Base-by-base conservation (phyloP, 768 basidiomycete genomes). In the Tephrocybe rancida region DNA sequence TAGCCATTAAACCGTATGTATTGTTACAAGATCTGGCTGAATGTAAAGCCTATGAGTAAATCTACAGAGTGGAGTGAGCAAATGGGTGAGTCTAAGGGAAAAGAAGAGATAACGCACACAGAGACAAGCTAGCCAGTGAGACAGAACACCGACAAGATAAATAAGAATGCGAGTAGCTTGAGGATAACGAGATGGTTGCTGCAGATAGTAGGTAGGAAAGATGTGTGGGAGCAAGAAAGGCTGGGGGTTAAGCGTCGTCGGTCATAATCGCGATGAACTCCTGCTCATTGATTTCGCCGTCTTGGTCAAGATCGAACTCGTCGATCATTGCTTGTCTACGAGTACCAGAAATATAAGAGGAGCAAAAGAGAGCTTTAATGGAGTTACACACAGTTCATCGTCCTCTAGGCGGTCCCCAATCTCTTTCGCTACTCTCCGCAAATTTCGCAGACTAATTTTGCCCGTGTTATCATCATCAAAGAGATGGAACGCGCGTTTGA, bases 311-410 rank as follows among this genome's bases (percentile, higher is more conserved):
- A 71, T 99, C 97, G 67, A 99, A 99, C 73, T 99, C 97, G 64
- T 99, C 97, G 66, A 99, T 99, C 97, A 99, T 99, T 21, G 97
- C 97, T 85, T 98, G 95, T 61, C 96, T 98, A 61, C 24, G 41
- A 26, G 34, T 14, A 32, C 24, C 24, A 5, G 44, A 29, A 58
- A 16, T 59, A 43, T 26, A 13, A 57, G 21, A 24, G 11, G 32
- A 32, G n/a, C 2, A 21, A 11, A 6, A 10, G n/a, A n/a, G n/a
- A 16, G 35, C 7, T 41, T 52, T 22, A n/a, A 9, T 14, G 5
- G 44, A 11, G 50, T 19, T 25, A 86, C 95, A 70, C 69, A 98
- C 95, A 98, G 76, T 66, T 98, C 97, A 54, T 98, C 95, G 60
- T 98, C 96, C 62, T 95, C 94, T 59, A 99, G 74, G 53, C 88